phyloP scores from a whole-genome alignment of 176 grass and related monocot species.

The Alopecurus myosuroides region DNA sequence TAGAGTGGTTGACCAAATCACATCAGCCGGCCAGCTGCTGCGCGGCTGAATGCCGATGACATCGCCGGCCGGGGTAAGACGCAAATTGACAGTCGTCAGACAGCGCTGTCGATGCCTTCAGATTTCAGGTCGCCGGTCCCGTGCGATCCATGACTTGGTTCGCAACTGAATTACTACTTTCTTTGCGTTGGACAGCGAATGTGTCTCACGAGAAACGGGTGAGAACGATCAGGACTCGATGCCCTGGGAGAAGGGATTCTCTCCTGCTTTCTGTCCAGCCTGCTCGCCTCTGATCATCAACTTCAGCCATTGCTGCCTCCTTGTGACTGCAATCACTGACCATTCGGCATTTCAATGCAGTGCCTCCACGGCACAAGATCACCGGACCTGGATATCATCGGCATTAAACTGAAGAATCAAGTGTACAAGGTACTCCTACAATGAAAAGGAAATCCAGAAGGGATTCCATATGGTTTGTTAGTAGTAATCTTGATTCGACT shows the following conservation, averaged over 20 bases:
- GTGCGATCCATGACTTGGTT: neutral
- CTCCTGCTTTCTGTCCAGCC: neutral
- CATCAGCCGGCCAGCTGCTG: neutral
- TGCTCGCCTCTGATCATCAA: neutral
- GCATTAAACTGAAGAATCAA: neutral
- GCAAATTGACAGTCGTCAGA: neutral
- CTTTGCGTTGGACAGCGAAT: neutral
- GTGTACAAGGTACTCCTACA: neutral
- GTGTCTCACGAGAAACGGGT: slow-evolving; percentile 13
- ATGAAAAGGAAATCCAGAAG: too few relatives aligned
- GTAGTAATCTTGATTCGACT: too few relatives aligned
- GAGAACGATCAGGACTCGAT: neutral
- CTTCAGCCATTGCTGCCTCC: too few relatives aligned
- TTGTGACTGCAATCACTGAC: neutral
- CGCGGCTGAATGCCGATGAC: neutral
- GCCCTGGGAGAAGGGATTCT: neutral
- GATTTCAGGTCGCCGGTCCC: neutral
- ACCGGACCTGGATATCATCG: neutral
- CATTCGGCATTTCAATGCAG: neutral
- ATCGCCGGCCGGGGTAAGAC: neutral
- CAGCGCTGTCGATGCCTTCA: neutral
- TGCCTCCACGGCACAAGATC: neutral
- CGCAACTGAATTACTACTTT: neutral
- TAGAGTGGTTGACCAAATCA: slow-evolving; percentile 41
- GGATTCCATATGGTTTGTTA: too few relatives aligned